phyloP scores from a whole-genome alignment of 2,329 filamentous ascomycete species.

The Domatiomyces catenatus region DNA sequence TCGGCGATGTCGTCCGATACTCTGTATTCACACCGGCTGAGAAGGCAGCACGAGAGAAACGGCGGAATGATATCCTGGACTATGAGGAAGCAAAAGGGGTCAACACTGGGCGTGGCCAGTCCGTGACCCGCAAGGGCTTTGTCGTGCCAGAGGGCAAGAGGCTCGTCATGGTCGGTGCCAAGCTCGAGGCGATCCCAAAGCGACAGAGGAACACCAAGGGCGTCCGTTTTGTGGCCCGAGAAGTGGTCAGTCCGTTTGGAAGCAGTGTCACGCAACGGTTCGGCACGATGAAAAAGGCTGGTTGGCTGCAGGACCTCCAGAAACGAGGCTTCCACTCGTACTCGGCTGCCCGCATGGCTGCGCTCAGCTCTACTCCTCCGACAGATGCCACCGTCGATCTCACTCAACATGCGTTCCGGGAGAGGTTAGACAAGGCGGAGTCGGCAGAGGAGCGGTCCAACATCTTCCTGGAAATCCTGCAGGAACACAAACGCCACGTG shows the following conservation, averaged over 20 bases:
- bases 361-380: background rate
- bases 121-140: background rate
- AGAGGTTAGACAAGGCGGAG: background rate
- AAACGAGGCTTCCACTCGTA: background rate
- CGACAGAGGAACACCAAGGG: background rate
- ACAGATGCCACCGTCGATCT: background rate
- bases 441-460: background rate
- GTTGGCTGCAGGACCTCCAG: background rate
- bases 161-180: background rate
- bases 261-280: background rate
- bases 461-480: background rate
- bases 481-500: background rate
- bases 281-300: background rate
- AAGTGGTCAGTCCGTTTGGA: constrained; percentile 15
- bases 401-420: background rate
- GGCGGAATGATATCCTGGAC: background rate
- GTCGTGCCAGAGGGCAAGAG: background rate
- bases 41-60: constrained; percentile 3
- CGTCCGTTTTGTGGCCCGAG: constrained; percentile 9
- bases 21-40: constrained; percentile 7
- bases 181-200: background rate
- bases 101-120: background rate
- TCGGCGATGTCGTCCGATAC: constrained; percentile 15
- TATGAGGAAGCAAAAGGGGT: background rate
- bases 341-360: background rate